These are phyloP conservation scores for Diplogelasinospora grovesii DNA, from an alignment of 495 filamentous ascomycete genomes.

Conservation along the genomic window DNA sequence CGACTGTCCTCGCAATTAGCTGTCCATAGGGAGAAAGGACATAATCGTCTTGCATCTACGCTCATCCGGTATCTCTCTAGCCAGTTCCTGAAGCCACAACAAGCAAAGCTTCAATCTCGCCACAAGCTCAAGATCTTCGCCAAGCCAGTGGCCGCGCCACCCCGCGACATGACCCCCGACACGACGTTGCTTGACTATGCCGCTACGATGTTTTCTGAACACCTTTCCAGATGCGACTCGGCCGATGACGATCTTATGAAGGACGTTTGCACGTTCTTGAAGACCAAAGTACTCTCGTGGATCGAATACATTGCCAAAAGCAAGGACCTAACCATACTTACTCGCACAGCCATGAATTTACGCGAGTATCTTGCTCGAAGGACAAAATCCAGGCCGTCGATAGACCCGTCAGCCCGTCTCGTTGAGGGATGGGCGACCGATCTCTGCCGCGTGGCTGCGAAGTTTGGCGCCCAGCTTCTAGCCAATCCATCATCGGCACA, in stretches of 20 bases:
- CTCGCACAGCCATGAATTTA: conserved; percentile 20
- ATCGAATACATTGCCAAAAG: conserved; percentile 22
- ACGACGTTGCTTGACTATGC: conserved; percentile 22
- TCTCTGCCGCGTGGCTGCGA: conserved; percentile 26
- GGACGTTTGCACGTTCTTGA: conserved; percentile 16
- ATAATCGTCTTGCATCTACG: conserved; percentile 15
- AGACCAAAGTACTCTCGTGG: conserved; percentile 20
- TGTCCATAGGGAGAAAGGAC: conserved; percentile 11
- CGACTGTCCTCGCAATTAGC: conserved; percentile 7
- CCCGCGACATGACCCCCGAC: conserved; percentile 8
- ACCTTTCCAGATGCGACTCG: conserved; percentile 15
- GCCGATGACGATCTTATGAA: conserved; percentile 12
- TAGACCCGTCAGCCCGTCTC: conserved; percentile 11
- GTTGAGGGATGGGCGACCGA: conserved; percentile 26
- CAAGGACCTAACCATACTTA: conserved; percentile 13
- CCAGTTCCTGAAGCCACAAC: conserved; percentile 8
- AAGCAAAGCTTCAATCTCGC: too few relatives aligned
- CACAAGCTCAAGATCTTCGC: conserved; percentile 6
- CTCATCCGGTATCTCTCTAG: conserved; percentile 18
- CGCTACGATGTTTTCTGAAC: conserved; percentile 21
- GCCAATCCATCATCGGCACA: conserved; percentile 29
- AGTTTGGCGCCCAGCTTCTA: conserved; percentile 24
- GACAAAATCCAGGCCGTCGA: conserved; percentile 17
- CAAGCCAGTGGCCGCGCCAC: background rate
- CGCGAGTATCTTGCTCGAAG: conserved; percentile 20